phyloP scores from a whole-genome alignment of 495 filamentous ascomycete genomes.

The Aspergillus campestris region DNA sequence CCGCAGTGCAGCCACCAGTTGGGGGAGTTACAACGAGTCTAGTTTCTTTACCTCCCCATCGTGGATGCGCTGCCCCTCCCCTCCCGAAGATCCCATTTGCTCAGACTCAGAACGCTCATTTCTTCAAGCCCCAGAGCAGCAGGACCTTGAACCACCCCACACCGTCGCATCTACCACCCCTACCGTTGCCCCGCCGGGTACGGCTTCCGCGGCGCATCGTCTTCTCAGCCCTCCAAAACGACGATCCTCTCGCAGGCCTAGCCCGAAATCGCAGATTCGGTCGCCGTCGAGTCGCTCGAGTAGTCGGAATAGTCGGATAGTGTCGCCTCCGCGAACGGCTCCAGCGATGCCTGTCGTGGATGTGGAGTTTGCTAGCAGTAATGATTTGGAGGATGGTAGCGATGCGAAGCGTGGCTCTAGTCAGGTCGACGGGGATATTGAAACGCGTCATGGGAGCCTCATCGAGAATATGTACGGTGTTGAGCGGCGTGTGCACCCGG shows the following conservation, averaged over 20 bases:
- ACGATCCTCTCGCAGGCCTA: slow-evolving; percentile 2
- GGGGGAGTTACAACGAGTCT: no score
- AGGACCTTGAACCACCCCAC: slow-evolving; percentile 5
- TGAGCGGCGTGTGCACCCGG: slow-evolving; percentile 49
- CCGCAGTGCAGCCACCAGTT: background rate
- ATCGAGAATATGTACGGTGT: slow-evolving; percentile 70
- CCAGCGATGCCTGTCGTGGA: slow-evolving; percentile 12
- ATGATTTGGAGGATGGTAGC: slow-evolving; percentile 15
- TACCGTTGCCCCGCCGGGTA: slow-evolving; percentile 21
- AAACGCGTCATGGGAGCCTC: slow-evolving; percentile 22
- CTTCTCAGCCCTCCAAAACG: slow-evolving; percentile 12
- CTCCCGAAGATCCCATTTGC: slow-evolving; percentile 10
- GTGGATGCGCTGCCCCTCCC: slow-evolving; percentile 7
- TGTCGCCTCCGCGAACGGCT: slow-evolving; percentile 5
- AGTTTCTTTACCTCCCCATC: slow-evolving; percentile 5
- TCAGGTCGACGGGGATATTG: slow-evolving; percentile 18
- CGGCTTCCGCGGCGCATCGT: slow-evolving; percentile 15
- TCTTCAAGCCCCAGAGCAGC: slow-evolving; percentile 13
- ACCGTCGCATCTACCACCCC: slow-evolving; percentile 4
- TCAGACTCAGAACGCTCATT: slow-evolving; percentile 18
- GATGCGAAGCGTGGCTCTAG: slow-evolving; percentile 23
- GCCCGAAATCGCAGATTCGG: background rate
- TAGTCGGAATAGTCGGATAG: slow-evolving; percentile 2
- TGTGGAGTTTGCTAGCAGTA: slow-evolving; percentile 20
- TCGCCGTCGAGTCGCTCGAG: slow-evolving; percentile 5